A percentile compares a stretch with the other conserved stretches of the same genome.
Evolutionary conservation across 202 grass and related monocot genomes (phyloP).

Genomic region (Setaria viridis): DNA sequence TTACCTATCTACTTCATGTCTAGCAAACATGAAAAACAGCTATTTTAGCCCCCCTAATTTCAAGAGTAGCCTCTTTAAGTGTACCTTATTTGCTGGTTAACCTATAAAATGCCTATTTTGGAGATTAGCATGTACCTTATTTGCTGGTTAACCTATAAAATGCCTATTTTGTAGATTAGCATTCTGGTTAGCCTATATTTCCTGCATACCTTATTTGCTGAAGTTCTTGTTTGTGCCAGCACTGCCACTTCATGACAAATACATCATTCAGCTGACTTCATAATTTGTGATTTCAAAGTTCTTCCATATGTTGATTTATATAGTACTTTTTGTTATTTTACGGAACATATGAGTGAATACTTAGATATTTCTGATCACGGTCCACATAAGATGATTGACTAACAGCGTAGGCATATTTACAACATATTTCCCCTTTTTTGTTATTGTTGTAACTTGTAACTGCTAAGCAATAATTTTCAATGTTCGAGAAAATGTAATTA

Average conservation of each 20-base stretch:
- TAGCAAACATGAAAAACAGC: neutral
- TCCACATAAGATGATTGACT: slow-evolving; percentile 25
- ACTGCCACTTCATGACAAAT: slow-evolving; percentile 3
- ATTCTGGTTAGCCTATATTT: slow-evolving; percentile 22
- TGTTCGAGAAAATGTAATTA: too few relatives aligned
- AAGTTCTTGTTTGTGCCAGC: slow-evolving; percentile 12
- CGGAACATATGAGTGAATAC: neutral
- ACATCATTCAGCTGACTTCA: slow-evolving; percentile 12
- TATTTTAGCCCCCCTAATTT: neutral
- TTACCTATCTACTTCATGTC: slow-evolving; percentile 10
- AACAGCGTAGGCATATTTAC: slow-evolving; percentile 2
- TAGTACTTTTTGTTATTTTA: slow-evolving; percentile 12
- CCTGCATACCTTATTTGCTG: slow-evolving; percentile 12
- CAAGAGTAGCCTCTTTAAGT: neutral
- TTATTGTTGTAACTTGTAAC: slow-evolving; percentile 21
- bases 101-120: slow-evolving; percentile 3
- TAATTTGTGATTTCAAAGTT: neutral
- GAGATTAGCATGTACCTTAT: neutral
- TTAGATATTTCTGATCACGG: slow-evolving; percentile 9
- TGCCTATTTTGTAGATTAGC: slow-evolving; percentile 1
- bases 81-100: neutral
- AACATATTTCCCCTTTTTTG: slow-evolving; percentile 21
- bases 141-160: neutral
- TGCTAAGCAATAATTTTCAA: slow-evolving; percentile 7
- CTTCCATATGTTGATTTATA: too few relatives aligned